These are phyloP conservation scores for Phyllachora maydis DNA, from an alignment of 2,329 filamentous ascomycete genomes.

Conservation along the genomic window DNA sequence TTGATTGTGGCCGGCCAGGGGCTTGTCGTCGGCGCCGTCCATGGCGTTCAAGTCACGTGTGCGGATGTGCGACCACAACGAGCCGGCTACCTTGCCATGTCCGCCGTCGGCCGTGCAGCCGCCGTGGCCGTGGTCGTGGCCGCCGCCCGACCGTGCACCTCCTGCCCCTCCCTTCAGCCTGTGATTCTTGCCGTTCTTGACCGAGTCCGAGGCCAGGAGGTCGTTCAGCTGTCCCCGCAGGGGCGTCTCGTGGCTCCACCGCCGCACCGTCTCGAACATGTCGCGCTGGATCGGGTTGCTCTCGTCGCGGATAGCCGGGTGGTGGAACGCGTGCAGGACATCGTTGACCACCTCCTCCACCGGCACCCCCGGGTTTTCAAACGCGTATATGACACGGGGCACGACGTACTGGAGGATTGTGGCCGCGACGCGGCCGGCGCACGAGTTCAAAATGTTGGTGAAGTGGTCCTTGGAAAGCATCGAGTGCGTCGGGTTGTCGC, in stretches of 20 bases:
- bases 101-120: slow-evolving; percentile 14
- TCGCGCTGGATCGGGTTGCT: slow-evolving; percentile 59
- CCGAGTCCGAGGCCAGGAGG: slow-evolving; percentile 65
- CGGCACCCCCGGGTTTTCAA: slow-evolving; percentile 70
- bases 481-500: slow-evolving; percentile 63
- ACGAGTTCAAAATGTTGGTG: slow-evolving; percentile 57
- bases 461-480: slow-evolving; percentile 76
- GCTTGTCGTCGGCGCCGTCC: slow-evolving; percentile 20
- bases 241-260: slow-evolving; percentile 54
- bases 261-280: slow-evolving; percentile 75
- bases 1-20: slow-evolving; percentile 11
- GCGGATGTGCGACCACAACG: slow-evolving; percentile 39
- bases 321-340: slow-evolving; percentile 69
- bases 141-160: not conserved
- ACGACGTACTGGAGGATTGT: slow-evolving; percentile 72
- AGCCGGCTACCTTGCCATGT: slow-evolving; percentile 35
- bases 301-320: slow-evolving; percentile 64
- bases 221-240: slow-evolving; percentile 49
- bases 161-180: too few species aligned
- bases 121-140: not conserved
- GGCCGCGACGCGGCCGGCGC: slow-evolving; percentile 52
- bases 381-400: slow-evolving; percentile 78
- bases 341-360: slow-evolving; percentile 72
- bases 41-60: slow-evolving; percentile 35
- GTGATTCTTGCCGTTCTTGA: slow-evolving; percentile 70